Base-by-base conservation (phyloP, 106 monocot species). In the Phalaenopsis aphrodite region DNA sequence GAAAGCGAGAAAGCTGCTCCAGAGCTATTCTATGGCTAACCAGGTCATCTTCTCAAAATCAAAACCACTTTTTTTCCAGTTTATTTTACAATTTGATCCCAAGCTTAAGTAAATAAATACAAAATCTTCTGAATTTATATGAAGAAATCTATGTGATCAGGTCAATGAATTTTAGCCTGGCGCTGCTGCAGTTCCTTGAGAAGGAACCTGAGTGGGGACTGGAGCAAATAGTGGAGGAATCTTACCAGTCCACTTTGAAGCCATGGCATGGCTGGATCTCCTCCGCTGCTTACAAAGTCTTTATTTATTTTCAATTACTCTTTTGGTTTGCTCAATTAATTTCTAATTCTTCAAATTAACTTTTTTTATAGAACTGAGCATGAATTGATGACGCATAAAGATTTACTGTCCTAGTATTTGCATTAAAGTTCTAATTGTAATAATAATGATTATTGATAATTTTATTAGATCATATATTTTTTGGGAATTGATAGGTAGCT, bases 261-360 rank as follows among this genome's bases (percentile, higher is more conserved):
- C 94, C 94, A 74, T 97, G 92, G 89, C 97, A 97, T 81, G 92
- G 97, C 18, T 97, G 97, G 97, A 92, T 97, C 42, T 81, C 94
- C 14, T 83, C 90, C 47, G 87, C 94, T 64, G 97, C 97, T 81
- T 97, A 89, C 64, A 92, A 85, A 79, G 94, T 93, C 80, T 19
- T 19, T 19, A 12, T 52, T 52, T 52, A 52, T 52, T 10, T 10
- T 52, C 12, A 52, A 2, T 52, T 52, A 52, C 1, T 12, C 1
- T 52, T 12, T 52, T 52, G 2, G 9, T 52, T 52, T 43, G n/a
- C 18, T 42, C 41, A 41, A 72, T 41, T 41, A 72, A 72, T 14
- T 12, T 72, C 14, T 72, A 24, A 30, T 30, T 30, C 30, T 30
- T 30, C 30, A 30, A 30, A 30, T 30, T 30, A 30, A 30, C 0